A percentile compares a stretch with the other conserved stretches of the same genome.
phyloP scores from a whole-genome alignment of 192 early-diverging fungal species.

The Mortierella alpina region DNA sequence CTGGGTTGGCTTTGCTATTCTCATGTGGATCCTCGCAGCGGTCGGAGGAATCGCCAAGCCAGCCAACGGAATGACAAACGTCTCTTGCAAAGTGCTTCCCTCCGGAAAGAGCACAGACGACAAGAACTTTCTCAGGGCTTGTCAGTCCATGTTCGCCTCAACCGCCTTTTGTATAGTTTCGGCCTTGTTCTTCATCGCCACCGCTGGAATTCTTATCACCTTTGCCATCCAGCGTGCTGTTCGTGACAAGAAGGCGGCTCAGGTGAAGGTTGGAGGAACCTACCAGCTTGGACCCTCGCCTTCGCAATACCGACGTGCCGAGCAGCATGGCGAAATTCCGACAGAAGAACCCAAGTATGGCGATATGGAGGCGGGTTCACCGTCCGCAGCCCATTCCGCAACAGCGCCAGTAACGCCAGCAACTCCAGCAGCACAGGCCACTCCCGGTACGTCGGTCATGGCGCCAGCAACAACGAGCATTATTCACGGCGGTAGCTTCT shows the following conservation, averaged over 20 bases:
- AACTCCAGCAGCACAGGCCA: not conserved
- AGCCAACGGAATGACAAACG: slow-evolving; percentile 33
- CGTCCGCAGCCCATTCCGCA: slow-evolving; percentile 9
- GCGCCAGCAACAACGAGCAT: slow-evolving; percentile 1
- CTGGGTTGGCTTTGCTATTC: slow-evolving; percentile 44
- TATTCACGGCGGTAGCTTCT: slow-evolving; percentile 1
- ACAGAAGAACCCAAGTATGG: slow-evolving; percentile 21
- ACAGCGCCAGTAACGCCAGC: not conserved
- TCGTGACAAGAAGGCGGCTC: slow-evolving; percentile 37
- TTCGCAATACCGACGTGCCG: slow-evolving; percentile 34
- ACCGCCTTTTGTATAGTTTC: slow-evolving; percentile 46
- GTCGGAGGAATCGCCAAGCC: slow-evolving; percentile 49
- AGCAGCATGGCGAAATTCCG: slow-evolving; percentile 8
- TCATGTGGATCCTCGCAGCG: slow-evolving; percentile 37
- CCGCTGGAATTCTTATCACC: slow-evolving; percentile 22
- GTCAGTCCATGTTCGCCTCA: slow-evolving; percentile 49
- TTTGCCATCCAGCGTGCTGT: slow-evolving; percentile 36
- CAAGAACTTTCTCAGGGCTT: slow-evolving; percentile 45
- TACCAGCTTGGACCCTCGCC: slow-evolving; percentile 42
- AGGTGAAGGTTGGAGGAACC: slow-evolving; percentile 41
- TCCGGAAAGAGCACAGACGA: slow-evolving; percentile 36
- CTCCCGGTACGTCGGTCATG: slow-evolving; percentile 10
- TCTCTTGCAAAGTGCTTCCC: slow-evolving; percentile 42
- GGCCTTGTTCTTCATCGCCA: slow-evolving; percentile 40
- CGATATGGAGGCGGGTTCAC: slow-evolving; percentile 21